phyloP scores from a whole-genome alignment of 202 grass and related monocot species.

The Zoysia matrella region DNA sequence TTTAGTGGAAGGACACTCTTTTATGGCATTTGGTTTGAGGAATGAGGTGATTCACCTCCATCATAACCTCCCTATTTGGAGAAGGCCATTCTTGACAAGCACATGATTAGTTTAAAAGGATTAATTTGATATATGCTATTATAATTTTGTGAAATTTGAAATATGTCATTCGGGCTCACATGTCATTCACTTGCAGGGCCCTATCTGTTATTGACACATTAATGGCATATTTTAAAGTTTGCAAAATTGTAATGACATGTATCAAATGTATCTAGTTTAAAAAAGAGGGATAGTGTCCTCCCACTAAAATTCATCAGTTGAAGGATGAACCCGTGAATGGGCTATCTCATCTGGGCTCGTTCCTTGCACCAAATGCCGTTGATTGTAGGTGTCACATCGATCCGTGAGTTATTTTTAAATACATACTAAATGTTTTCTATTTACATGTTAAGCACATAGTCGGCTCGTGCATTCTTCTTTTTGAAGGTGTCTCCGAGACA shows the following conservation, averaged over 20 bases:
- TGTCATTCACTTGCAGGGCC: no score
- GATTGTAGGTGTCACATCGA: background rate
- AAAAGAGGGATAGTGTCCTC: background rate
- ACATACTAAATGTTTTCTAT: background rate
- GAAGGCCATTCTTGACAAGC: slow-evolving; percentile 5
- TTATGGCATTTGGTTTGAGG: background rate
- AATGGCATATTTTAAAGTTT: no score
- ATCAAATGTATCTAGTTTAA: background rate
- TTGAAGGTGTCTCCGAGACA: slow-evolving; percentile 92
- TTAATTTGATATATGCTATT: no score
- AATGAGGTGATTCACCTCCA: background rate
- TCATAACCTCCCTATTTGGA: background rate
- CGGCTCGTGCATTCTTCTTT: slow-evolving; percentile 37
- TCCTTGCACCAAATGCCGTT: background rate
- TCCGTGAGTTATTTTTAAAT: slow-evolving; percentile 13
- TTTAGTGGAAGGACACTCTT: background rate
- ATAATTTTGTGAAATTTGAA: no score
- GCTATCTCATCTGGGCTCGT: background rate
- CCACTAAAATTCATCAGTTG: background rate
- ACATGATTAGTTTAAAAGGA: background rate
- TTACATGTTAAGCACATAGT: background rate
- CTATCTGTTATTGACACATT: no score
- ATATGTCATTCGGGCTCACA: no score
- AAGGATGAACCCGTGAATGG: background rate
- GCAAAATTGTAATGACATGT: no score